Conservation (phyloP, 768 basidiomycete species). For the Xerocomellus chrysenteron region DNA sequence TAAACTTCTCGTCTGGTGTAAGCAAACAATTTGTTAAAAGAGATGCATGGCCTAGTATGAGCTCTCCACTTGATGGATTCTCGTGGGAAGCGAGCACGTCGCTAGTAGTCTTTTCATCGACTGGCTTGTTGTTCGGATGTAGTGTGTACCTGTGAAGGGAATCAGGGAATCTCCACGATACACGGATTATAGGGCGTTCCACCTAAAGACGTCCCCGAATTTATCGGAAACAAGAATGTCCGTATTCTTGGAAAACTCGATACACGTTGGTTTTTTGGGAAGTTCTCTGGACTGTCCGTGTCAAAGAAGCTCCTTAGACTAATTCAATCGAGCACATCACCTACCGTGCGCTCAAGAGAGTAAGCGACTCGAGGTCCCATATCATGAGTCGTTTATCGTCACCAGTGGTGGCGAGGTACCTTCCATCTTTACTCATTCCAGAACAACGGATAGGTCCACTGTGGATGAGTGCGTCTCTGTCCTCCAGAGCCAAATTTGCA, state of each 20-base stretch:
- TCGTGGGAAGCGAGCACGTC: conserved; percentile 56
- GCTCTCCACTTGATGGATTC: conserved; percentile 64
- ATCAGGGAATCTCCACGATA: not conserved
- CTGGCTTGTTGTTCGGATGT: conserved; percentile 23
- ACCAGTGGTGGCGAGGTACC: conserved; percentile 58
- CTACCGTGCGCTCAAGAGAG: conserved; percentile 63
- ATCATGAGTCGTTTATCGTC: conserved; percentile 84
- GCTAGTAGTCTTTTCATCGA: conserved; percentile 28
- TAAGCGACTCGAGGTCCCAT: conserved; percentile 61
- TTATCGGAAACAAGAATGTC: conserved; percentile 87
- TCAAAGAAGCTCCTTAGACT: not conserved
- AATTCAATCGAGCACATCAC: conserved; percentile 5
- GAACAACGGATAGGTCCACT: conserved; percentile 61
- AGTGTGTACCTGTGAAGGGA: conserved; percentile 55
- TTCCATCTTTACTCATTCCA: conserved; percentile 44
- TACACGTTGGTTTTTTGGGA: conserved; percentile 76
- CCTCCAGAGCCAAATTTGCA: conserved; percentile 28
- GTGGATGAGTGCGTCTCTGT: conserved; percentile 37
- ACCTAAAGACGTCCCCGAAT: conserved; percentile 93
- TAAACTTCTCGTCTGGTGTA: conserved; percentile 62
- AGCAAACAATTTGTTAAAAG: conserved; percentile 75
- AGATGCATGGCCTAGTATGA: conserved; percentile 87
- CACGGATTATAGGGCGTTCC: conserved; percentile 8
- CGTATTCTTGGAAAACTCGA: conserved; percentile 61
- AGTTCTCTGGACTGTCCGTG: conserved; percentile 54